phyloP scores from a whole-genome alignment of 176 grass and related monocot species.

The Carex parvula region DNA sequence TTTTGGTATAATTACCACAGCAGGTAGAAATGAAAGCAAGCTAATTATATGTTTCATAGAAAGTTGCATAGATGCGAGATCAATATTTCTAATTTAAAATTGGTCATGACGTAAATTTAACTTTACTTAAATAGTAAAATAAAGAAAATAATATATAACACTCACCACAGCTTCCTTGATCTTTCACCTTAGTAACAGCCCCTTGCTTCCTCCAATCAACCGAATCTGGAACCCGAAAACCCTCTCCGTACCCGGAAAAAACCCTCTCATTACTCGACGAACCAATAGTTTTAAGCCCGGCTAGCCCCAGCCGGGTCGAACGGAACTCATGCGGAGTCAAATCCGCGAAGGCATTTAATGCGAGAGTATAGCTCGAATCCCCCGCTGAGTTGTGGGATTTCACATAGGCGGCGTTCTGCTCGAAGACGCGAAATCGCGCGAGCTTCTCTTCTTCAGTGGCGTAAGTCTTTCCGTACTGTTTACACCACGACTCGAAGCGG shows the following conservation, averaged over 20 bases:
- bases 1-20: neutral
- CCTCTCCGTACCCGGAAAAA: slow-evolving; percentile 18
- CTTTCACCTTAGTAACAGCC: slow-evolving; percentile 17
- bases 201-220: slow-evolving; percentile 24
- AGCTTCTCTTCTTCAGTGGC: slow-evolving; percentile 12
- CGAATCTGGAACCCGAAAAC: neutral
- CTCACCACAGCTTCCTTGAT: slow-evolving; percentile 24
- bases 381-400: slow-evolving; percentile 2
- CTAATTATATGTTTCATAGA: neutral
- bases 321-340: slow-evolving; percentile 23
- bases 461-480: slow-evolving; percentile 4
- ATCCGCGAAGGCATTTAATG: slow-evolving; percentile 23
- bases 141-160: neutral
- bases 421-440: slow-evolving; percentile 15
- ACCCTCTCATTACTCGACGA: neutral
- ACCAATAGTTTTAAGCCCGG: neutral
- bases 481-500: slow-evolving; percentile 8
- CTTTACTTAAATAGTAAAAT: neutral
- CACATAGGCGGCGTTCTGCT: slow-evolving; percentile 21
- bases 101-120: neutral
- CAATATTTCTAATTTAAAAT: neutral
- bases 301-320: slow-evolving; percentile 8
- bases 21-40: neutral
- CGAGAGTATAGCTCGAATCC: neutral
- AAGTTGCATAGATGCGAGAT: neutral